A percentile compares a stretch with the other conserved stretches of the same genome.
phyloP scores from a whole-genome alignment of 2,329 filamentous ascomycete genomes.

The Dactylellina haptotyla region DNA sequence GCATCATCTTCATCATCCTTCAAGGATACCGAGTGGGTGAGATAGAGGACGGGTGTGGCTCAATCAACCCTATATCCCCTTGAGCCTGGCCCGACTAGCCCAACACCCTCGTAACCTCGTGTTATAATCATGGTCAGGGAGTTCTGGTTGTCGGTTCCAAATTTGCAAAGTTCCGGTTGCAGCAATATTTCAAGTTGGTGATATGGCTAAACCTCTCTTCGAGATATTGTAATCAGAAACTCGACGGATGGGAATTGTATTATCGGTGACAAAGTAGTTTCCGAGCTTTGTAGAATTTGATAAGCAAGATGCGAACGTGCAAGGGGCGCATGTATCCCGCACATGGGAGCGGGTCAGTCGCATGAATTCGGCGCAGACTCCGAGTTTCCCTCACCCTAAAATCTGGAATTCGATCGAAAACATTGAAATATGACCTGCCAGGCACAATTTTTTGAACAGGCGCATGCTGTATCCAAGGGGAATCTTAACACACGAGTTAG shows the following conservation, averaged over 20 bases:
- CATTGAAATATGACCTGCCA: constrained; percentile 31
- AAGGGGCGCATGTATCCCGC: too few relatives aligned
- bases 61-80: constrained; percentile 20
- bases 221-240: constrained; percentile 33
- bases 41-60: constrained; percentile 30
- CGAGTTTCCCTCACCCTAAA: neutral
- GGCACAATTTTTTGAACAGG: constrained; percentile 21
- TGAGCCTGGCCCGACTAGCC: neutral
- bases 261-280: neutral
- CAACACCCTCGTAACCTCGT: constrained; percentile 28
- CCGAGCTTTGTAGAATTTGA: constrained; percentile 37
- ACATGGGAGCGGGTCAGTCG: neutral
- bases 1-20: neutral
- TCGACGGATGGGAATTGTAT: neutral
- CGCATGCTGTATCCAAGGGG: too few relatives aligned
- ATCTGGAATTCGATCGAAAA: neutral
- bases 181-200: too few relatives aligned
- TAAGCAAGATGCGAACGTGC: constrained; percentile 15
- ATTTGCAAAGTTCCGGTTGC: constrained; percentile 34
- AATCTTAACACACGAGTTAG: too few relatives aligned
- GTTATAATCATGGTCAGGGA: constrained; percentile 25
- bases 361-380: neutral
- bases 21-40: constrained; percentile 20
- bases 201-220: neutral
- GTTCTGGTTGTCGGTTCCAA: constrained; percentile 41